Base-by-base conservation (phyloP, 2,329 filamentous ascomycete species). In the Dactylellina haptotyla region DNA sequence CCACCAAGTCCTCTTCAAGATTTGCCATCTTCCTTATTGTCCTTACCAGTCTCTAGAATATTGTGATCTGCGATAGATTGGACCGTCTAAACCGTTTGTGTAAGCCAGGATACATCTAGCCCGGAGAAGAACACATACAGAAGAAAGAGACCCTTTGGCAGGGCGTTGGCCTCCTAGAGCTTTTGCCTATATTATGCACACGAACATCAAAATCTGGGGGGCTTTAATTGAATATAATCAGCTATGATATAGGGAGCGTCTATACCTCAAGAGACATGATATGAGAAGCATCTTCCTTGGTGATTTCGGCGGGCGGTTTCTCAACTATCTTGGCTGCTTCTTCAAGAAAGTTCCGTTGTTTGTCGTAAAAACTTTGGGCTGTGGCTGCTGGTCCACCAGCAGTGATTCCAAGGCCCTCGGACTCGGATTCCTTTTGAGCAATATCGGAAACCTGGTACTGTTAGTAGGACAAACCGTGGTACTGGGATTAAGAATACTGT, bases 321-420 rank as follows among this genome's bases (percentile, higher is more conserved):
- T 78, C 70, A 2, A 77, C 77, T 3, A 81, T 66, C 5, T 79
- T 78, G 25, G 78, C 77, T 0, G 79, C 78, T 43, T 76, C 78
- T 9, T 74, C 76, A 16, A 79, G 45, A 63, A 80, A 80, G 71
- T 80, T 80, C 61, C 80, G 77, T 69, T 80, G 79, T 53, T 76
- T 79, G 73, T 79, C 79, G 63, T 80, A 78, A 64, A 79, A 64
- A 70, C 79, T 79, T 72, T 81, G 80, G 0, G 80, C 79, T 3
- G 76, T 79, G 3, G 79, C 79, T 0, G 80, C 79, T 1, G 78
- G 66, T 0, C 80, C 80, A 48, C 79, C 80, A 48, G 79, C 79
- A 62, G 80, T 77, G 26, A 78, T 77, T 0, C 53, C 79, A 50
- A 75, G 75, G 10, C 78, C 78, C n/a, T 79, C 80, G 57, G 79